Evolutionary conservation across 768 basidiomycete species (phyloP), one percentile per base, ranked within the genome.

Genomic region (Boletus sp.): DNA sequence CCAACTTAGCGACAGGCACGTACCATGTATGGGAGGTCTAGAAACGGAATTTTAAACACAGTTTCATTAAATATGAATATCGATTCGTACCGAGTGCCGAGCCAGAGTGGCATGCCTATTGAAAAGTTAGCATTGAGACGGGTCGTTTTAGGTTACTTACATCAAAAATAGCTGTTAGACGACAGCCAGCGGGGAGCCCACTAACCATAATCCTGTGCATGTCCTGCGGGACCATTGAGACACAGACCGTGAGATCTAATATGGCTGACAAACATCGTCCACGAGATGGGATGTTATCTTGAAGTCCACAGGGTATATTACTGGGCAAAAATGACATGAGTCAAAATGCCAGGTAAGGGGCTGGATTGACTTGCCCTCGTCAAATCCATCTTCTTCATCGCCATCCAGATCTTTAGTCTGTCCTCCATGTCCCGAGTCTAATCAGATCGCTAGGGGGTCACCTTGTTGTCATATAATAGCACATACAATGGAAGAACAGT

Each of bases 361-460:
- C 35, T 42, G 46, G 21, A 19, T 35, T 35, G n/a, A 50, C 56
- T 55, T 56, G 47, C 87, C 85, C 81, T 93, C 90, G 61, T 94
- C 91, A 59, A 72, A 83, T 13, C 93, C 93, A 67, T 94, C 93
- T 0, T 72, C 82, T 71, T 95, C 91, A 61, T 94, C 90, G 1
- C 90, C 91, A 59, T 92, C 84, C 3, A 72, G 33, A 70, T 97
- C 96, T 57, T 88, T 79, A 0, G 88, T 87, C 72, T 94, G 94
- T 14, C 93, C 94, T 35, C 96, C 96, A 59, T 98, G 96, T 14
- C 95, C 95, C 6, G 93, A 96, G 69, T 92, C 90, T 90, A 44
- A 40, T 21, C 29, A 8, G 1, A 37, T 38, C 13, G 0, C 7
- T 42, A 15, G 21, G 15, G 3, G 8, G 5, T 21, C 10, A 10